Conservation (phyloP, 768 basidiomycete genomes). For the Neoboletus subvelutipes region DNA sequence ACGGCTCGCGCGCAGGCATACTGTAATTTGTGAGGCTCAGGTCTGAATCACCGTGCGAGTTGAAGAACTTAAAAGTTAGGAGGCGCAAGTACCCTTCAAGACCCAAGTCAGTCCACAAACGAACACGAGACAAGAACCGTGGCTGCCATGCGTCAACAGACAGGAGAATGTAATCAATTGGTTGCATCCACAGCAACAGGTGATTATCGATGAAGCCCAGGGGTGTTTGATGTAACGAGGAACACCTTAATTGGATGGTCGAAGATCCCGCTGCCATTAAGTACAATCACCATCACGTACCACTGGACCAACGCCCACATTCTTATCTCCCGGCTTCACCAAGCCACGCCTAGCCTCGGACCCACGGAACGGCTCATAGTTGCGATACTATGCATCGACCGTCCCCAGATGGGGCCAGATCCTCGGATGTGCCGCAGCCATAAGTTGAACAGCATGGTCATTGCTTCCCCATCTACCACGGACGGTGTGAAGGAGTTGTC, state of each 20-base stretch:
- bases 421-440: neutral
- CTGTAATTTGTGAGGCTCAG: neutral
- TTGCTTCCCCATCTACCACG: neutral
- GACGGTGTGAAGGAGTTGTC: neutral
- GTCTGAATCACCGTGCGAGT: neutral
- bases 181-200: neutral
- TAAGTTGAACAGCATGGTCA: neutral
- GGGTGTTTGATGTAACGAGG: neutral
- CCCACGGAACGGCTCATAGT: neutral
- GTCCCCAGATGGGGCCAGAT: neutral
- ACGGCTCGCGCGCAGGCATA: slow-evolving; percentile 34
- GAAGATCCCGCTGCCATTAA: neutral
- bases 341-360: neutral
- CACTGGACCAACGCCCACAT: no score
- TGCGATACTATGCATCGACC: neutral
- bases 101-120: neutral
- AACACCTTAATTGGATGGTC: neutral
- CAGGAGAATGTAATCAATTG: neutral
- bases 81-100: neutral
- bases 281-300: neutral
- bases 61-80: neutral
- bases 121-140: neutral
- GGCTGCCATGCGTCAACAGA: neutral
- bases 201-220: neutral
- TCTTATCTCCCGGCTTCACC: neutral